These are phyloP conservation scores for Wakefieldia striispora DNA, from an alignment of 768 basidiomycete genomes.

Conservation along the genomic window DNA sequence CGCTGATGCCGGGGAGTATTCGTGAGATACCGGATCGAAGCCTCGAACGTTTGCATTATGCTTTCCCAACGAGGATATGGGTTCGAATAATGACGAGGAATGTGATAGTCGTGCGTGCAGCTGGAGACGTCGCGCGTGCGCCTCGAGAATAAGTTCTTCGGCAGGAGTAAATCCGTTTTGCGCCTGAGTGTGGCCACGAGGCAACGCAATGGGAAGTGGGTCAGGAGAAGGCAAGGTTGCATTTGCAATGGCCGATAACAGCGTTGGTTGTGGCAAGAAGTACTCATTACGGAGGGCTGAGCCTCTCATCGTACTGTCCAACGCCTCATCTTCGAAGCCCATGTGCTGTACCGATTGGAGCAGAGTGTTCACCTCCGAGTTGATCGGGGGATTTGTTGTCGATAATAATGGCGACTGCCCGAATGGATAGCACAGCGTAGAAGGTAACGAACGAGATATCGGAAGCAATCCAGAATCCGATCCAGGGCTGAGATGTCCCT, in stretches of 20 bases:
- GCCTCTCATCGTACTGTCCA: conserved; percentile 13
- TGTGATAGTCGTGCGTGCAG: conserved; percentile 11
- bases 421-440: conserved; percentile 18
- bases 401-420: conserved; percentile 15
- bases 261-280: conserved; percentile 17
- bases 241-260: conserved; percentile 24
- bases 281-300: conserved; percentile 17
- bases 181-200: conserved; percentile 34
- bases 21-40: conserved; percentile 5
- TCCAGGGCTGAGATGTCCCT: neutral
- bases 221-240: conserved; percentile 12
- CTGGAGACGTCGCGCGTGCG: conserved; percentile 36
- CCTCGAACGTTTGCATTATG: conserved; percentile 4
- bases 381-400: conserved; percentile 21
- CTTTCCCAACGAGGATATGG: conserved; percentile 4
- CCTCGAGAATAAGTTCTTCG: conserved; percentile 67
- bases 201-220: conserved; percentile 3
- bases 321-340: conserved; percentile 15
- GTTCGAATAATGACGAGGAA: conserved; percentile 9
- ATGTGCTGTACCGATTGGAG: conserved; percentile 35
- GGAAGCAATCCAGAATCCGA: conserved; percentile 7
- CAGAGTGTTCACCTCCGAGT: conserved; percentile 40
- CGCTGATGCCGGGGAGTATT: neutral
- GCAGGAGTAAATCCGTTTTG: conserved; percentile 63
- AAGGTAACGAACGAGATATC: conserved; percentile 19